Percentiles rank a stretch among this genome's conserved stretches.
These are phyloP conservation scores for Margaritispora aquatica DNA, from an alignment of 495 filamentous ascomycete genomes.

Conservation along the genomic window DNA sequence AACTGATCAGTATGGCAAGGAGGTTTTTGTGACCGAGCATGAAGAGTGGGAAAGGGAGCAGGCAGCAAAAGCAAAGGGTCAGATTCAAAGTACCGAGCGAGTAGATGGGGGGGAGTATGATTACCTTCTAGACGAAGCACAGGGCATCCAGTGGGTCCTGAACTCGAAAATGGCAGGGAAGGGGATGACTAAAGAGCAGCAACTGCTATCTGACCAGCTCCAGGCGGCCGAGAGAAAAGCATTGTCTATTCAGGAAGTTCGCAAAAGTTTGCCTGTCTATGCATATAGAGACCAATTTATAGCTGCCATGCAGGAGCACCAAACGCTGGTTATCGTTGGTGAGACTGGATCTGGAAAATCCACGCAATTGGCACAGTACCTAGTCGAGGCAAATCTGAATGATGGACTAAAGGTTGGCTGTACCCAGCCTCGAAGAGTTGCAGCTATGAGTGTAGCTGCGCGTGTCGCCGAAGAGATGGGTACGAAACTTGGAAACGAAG, in stretches of 20 bases:
- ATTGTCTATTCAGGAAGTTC: constrained; percentile 79
- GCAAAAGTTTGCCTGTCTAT: constrained; percentile 89
- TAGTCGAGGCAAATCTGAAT: constrained; percentile 83
- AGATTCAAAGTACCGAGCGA: constrained; percentile 67
- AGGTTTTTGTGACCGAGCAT: constrained; percentile 88
- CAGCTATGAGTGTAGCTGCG: constrained; percentile 91
- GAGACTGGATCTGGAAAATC: constrained; percentile 90
- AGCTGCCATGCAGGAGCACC: constrained; percentile 65
- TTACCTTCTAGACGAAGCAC: constrained; percentile 85
- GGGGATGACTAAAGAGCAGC: constrained; percentile 69
- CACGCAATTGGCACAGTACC: constrained; percentile 82
- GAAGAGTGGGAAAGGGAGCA: constrained; percentile 96
- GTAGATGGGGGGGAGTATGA: constrained; percentile 88
- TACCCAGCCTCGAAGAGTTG: constrained; percentile 90
- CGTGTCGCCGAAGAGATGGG: constrained; percentile 95
- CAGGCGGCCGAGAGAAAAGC: constrained; percentile 84
- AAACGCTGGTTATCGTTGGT: constrained; percentile 78
- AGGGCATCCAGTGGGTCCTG: constrained; percentile 80
- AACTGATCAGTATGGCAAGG: constrained; percentile 78
- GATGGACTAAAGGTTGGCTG: constrained; percentile 66
- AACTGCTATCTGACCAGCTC: constrained; percentile 68
- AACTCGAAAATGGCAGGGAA: constrained; percentile 63
- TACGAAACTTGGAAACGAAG: constrained; percentile 83
- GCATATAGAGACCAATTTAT: constrained; percentile 69
- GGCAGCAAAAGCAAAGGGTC: constrained; percentile 80